Conservation (phyloP, 2,329 filamentous ascomycete species). For the Colletotrichum sp. region DNA sequence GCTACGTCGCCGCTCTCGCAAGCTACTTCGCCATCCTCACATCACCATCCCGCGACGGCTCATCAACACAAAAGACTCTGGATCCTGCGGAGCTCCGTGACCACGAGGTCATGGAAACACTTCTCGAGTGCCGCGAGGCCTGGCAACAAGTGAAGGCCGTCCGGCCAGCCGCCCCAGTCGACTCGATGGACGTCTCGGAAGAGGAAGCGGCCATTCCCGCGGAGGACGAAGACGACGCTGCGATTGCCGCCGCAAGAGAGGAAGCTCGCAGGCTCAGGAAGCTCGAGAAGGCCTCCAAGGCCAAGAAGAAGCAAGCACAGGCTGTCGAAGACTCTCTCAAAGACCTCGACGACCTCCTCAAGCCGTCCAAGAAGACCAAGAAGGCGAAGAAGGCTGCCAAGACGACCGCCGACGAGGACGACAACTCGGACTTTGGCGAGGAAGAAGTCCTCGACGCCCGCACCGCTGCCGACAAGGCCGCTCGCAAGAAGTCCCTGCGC, state of each 20-base stretch:
- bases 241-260: slow-evolving; percentile 28
- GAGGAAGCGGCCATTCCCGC: slow-evolving; percentile 28
- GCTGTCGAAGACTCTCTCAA: slow-evolving; percentile 74
- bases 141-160: slow-evolving; percentile 79
- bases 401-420: slow-evolving; percentile 47
- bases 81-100: slow-evolving; percentile 83
- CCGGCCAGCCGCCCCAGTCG: slow-evolving; percentile 47
- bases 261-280: slow-evolving; percentile 42
- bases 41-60: slow-evolving; percentile 70
- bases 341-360: slow-evolving; percentile 67
- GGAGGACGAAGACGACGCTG: slow-evolving; percentile 29
- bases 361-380: slow-evolving; percentile 50
- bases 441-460: slow-evolving; percentile 79
- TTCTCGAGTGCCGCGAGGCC: slow-evolving; percentile 79
- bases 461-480: slow-evolving; percentile 84
- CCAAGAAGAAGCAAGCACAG: slow-evolving; percentile 55
- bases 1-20: slow-evolving; percentile 84
- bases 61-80: slow-evolving; percentile 62
- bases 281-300: slow-evolving; percentile 43
- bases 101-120: slow-evolving; percentile 86
- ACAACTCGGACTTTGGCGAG: slow-evolving; percentile 92
- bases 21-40: slow-evolving; percentile 97
- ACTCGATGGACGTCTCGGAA: slow-evolving; percentile 35
- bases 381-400: slow-evolving; percentile 48
- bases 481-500: slow-evolving; percentile 87